Conservation (phyloP, 2,329 filamentous ascomycete species). For the Clarireedia hainanense region DNA sequence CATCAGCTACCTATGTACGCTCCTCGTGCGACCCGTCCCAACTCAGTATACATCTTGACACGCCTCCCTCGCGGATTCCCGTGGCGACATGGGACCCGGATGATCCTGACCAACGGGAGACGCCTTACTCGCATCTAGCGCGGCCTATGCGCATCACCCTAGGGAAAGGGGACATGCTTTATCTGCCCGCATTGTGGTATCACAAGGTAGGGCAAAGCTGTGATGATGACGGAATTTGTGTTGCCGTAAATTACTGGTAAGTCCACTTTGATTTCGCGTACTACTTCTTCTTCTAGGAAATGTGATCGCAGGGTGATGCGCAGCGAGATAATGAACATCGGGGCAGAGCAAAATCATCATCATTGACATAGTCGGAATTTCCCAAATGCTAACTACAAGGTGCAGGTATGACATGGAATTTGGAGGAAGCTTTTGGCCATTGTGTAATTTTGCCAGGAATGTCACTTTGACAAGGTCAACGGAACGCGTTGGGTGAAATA, state of each 20-base stretch:
- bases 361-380: no score
- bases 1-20: constrained; percentile 1
- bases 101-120: constrained; percentile 32
- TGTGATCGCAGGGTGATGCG: no score
- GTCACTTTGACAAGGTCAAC: constrained; percentile 4
- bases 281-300: no score
- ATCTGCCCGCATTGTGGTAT: constrained; percentile 76
- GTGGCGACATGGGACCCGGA: constrained; percentile 68
- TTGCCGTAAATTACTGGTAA: constrained; percentile 77
- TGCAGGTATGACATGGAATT: constrained; percentile 75
- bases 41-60: neutral
- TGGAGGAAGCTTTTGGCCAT: constrained; percentile 57
- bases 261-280: constrained; percentile 13
- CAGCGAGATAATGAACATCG: neutral
- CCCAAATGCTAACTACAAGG: neutral
- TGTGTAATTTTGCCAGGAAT: constrained; percentile 23
- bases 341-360: neutral
- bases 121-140: constrained; percentile 51
- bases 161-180: constrained; percentile 69
- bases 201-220: constrained; percentile 74
- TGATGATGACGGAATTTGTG: constrained; percentile 60
- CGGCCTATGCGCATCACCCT: constrained; percentile 60
- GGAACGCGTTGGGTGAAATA: neutral
- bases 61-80: constrained; percentile 39
- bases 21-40: neutral